Evolutionary conservation across 2,329 filamentous ascomycete genomes (phyloP).

Genomic region (Zymoseptoria tritici): DNA sequence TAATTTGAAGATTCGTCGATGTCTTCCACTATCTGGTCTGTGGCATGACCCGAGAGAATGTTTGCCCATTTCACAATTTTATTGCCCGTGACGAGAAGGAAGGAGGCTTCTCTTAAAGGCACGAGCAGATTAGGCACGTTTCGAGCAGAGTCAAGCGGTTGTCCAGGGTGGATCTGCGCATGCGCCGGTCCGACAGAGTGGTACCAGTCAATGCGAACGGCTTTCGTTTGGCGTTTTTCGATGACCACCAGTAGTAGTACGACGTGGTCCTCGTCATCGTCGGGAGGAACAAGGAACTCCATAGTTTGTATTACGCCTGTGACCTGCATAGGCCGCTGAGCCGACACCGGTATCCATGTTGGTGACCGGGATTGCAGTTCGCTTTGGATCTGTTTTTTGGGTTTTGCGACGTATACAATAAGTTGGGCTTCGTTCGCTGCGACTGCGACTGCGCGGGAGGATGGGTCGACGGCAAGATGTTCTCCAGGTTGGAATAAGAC

Average conservation of each 20-base stretch:
- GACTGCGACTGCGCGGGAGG: conserved; percentile 56
- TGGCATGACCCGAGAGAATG: conserved; percentile 35
- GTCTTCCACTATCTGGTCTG: conserved; percentile 3
- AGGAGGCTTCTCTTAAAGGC: conserved; percentile 34
- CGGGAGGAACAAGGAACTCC: conserved; percentile 70
- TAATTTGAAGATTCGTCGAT: conserved; percentile 6
- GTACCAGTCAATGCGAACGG: conserved; percentile 27
- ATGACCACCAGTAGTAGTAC: conserved; percentile 63
- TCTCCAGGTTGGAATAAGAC: conserved; percentile 50
- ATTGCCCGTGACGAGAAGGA: conserved; percentile 33
- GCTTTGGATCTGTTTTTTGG: conserved; percentile 45
- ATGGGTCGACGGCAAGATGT: conserved; percentile 71
- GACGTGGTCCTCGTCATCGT: conserved; percentile 60
- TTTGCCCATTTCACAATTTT: conserved; percentile 33
- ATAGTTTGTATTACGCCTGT: conserved; percentile 75
- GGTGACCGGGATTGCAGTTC: conserved; percentile 41
- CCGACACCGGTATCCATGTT: conserved; percentile 53
- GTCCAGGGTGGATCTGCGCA: conserved; percentile 18
- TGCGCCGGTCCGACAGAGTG: conserved; percentile 12
- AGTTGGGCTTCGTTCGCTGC: conserved; percentile 64
- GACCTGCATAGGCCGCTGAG: conserved; percentile 42
- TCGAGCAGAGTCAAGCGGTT: conserved; percentile 18
- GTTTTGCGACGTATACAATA: conserved; percentile 62
- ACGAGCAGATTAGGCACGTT: conserved; percentile 33
- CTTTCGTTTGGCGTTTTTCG: conserved; percentile 37